phyloP scores from a whole-genome alignment of 2,329 filamentous ascomycete genomes.

The Pseudogymnoascus verrucosus region DNA sequence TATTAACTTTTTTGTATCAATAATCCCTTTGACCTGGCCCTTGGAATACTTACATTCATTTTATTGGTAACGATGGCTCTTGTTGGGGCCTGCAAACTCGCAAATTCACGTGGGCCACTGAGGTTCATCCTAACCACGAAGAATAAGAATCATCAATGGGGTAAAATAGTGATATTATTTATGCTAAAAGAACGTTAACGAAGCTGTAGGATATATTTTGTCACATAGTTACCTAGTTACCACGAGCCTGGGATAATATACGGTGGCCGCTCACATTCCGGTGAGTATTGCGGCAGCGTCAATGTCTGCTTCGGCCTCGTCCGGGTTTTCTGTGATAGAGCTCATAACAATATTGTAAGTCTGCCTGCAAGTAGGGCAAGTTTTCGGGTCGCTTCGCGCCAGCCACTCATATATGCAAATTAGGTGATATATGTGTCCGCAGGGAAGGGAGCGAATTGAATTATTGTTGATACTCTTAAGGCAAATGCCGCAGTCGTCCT shows the following conservation, averaged over 20 bases:
- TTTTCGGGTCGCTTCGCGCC: neutral
- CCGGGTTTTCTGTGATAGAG: neutral
- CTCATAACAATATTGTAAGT: neutral
- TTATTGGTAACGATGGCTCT: neutral
- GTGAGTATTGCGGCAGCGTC: neutral
- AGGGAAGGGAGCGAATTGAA: neutral
- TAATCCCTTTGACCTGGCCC: neutral
- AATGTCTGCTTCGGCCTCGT: neutral
- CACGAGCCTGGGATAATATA: neutral
- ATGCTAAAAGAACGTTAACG: neutral
- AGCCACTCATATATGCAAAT: neutral
- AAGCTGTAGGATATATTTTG: neutral
- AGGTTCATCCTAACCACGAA: neutral
- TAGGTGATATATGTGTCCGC: neutral
- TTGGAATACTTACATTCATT: neutral
- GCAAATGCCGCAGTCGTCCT: conserved; percentile 2
- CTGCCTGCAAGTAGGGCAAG: neutral
- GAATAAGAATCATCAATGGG: neutral
- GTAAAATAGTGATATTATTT: neutral
- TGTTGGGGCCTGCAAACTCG: neutral
- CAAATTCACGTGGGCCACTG: neutral
- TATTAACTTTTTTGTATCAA: neutral
- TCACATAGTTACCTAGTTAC: neutral
- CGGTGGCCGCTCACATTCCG: neutral
- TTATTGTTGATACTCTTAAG: neutral